Percentiles rank a stretch among this genome's conserved stretches.
Conservation (phyloP, 495 filamentous ascomycete genomes). For the Talaromyces borbonicus region DNA sequence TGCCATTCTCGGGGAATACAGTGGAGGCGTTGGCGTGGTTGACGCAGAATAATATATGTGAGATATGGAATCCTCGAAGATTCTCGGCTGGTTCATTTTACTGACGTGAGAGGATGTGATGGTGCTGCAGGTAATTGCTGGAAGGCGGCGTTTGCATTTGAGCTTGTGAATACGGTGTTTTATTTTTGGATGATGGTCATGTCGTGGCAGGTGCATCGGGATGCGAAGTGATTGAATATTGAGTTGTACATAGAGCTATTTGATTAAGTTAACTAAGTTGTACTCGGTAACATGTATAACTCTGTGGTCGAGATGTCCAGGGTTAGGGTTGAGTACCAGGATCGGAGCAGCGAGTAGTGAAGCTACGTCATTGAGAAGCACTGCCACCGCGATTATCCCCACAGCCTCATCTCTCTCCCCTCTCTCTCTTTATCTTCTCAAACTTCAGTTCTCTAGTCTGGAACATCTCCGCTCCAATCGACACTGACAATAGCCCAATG, state of each 20-base stretch:
- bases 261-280: not conserved
- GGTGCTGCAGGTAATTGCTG: conserved; percentile 38
- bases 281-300: too few species aligned
- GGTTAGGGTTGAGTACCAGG: not conserved
- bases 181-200: conserved; percentile 93
- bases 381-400: too few species aligned
- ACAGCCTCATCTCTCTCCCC: not conserved
- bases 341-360: too few species aligned
- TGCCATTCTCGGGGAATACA: conserved; percentile 48
- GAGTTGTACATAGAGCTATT: not conserved
- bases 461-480: not conserved
- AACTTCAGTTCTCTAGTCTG: not conserved
- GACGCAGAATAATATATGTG: conserved; percentile 79
- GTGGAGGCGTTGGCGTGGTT: conserved; percentile 73
- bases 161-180: conserved; percentile 71
- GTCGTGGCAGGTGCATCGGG: conserved; percentile 75
- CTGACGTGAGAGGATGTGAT: conserved; percentile 12
- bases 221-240: too few species aligned
- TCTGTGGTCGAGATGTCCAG: not conserved
- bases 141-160: conserved; percentile 53
- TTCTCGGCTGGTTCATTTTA: too few species aligned
- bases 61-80: too few species aligned
- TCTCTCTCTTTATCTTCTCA: not conserved
- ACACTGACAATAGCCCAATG: not conserved
- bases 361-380: too few species aligned